These are phyloP conservation scores for Ichthyophthirius multifiliis DNA, from an alignment of 169 alveolate genomes.

Conservation along the genomic window DNA sequence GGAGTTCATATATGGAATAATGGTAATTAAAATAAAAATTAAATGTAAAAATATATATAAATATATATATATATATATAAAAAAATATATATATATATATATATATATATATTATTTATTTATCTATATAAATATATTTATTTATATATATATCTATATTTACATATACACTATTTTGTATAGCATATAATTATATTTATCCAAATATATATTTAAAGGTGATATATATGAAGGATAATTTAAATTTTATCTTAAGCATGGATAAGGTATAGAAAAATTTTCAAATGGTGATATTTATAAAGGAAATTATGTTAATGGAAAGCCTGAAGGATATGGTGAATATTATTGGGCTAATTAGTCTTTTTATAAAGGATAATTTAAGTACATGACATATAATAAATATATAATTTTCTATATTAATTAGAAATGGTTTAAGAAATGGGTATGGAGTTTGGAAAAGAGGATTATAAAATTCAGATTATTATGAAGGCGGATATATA, in stretches of 20 bases:
- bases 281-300: constrained; percentile 55
- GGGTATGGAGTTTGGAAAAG: constrained; percentile 55
- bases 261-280: constrained; percentile 47
- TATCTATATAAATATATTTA: too few relatives aligned
- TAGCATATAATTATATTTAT: background rate
- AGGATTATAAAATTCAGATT: constrained; percentile 23
- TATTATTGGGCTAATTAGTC: constrained; percentile 61
- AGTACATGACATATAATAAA: background rate
- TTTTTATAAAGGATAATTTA: constrained; percentile 22
- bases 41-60: too few relatives aligned
- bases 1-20: too few relatives aligned
- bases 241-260: constrained; percentile 39
- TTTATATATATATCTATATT: too few relatives aligned
- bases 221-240: constrained; percentile 53
- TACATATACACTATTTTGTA: background rate
- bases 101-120: too few relatives aligned
- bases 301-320: constrained; percentile 61
- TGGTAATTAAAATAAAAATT: too few relatives aligned
- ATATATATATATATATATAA: too few relatives aligned
- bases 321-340: constrained; percentile 69
- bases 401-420: background rate
- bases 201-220: constrained; percentile 1
- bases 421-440: constrained; percentile 43
- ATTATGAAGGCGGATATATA: constrained; percentile 54
- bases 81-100: too few relatives aligned